Conservation (phyloP, 129 eudicot species). For the Kitagawia praeruptora region DNA sequence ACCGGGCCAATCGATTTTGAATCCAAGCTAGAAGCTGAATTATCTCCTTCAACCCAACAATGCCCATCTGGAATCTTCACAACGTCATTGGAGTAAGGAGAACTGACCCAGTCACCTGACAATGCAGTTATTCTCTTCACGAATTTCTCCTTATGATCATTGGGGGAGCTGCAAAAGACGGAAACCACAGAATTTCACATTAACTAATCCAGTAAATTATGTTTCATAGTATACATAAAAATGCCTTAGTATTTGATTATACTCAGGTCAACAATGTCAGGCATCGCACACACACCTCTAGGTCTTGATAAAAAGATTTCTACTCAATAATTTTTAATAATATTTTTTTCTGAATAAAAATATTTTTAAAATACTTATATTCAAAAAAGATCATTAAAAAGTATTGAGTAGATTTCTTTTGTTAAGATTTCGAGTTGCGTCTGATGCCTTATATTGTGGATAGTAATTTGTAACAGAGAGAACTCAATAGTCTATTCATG, state of each 20-base stretch:
- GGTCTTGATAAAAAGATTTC: too few species aligned
- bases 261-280: too few species aligned
- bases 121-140: conserved; percentile 69
- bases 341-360: too few species aligned
- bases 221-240: not conserved
- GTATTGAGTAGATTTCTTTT: too few species aligned
- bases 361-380: too few species aligned
- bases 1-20: conserved; percentile 87
- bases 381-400: too few species aligned
- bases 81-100: conserved; percentile 39
- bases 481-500: not conserved
- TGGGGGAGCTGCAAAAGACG: conserved; percentile 71
- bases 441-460: too few species aligned
- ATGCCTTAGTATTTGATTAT: too few species aligned
- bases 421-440: too few species aligned
- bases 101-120: conserved; percentile 78
- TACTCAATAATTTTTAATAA: too few species aligned
- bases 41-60: conserved; percentile 99
- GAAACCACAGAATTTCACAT: not conserved
- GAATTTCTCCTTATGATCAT: conserved; percentile 49
- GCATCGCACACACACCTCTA: too few species aligned
- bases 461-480: not conserved
- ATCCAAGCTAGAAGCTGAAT: conserved; percentile 61
- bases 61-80: conserved; percentile 80
- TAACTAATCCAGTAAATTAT: not conserved